phyloP scores from a whole-genome alignment of 257 asterid species.

The Verbascum thapsus region DNA sequence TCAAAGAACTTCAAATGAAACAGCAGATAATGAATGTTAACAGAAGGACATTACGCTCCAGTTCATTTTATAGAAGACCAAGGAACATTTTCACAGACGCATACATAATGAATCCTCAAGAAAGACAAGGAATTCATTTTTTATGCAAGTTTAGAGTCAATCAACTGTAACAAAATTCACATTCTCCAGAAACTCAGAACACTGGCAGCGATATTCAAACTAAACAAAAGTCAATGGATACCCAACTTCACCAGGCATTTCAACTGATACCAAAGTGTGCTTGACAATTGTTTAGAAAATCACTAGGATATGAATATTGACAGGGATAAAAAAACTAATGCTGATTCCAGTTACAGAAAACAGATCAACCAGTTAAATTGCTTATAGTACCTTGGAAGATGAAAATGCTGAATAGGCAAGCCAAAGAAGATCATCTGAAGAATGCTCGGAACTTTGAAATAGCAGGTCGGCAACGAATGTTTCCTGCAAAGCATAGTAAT shows the following conservation, averaged over 20 bases:
- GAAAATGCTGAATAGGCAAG: slow-evolving; percentile 76
- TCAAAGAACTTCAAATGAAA: not conserved
- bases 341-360: slow-evolving; percentile 8
- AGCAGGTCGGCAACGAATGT: slow-evolving; percentile 72
- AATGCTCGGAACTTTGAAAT: slow-evolving; percentile 75
- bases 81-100: not conserved
- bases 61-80: slow-evolving; percentile 16
- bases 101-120: not conserved
- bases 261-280: not conserved
- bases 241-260: slow-evolving; percentile 20
- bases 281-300: slow-evolving; percentile 1
- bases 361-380: slow-evolving; percentile 4
- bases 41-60: not conserved
- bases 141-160: too few species aligned
- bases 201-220: slow-evolving; percentile 13
- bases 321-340: slow-evolving; percentile 14
- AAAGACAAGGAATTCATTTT: not conserved
- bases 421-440: slow-evolving; percentile 91
- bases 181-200: not conserved
- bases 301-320: slow-evolving; percentile 15
- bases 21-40: not conserved
- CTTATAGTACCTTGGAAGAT: slow-evolving; percentile 88
- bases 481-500: slow-evolving; percentile 76
- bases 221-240: not conserved
- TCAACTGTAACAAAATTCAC: too few species aligned